A percentile compares a stretch with the other conserved stretches of the same genome.
Conservation (phyloP, 164 flowering plant genomes). For the Warburgia ugandensis region DNA sequence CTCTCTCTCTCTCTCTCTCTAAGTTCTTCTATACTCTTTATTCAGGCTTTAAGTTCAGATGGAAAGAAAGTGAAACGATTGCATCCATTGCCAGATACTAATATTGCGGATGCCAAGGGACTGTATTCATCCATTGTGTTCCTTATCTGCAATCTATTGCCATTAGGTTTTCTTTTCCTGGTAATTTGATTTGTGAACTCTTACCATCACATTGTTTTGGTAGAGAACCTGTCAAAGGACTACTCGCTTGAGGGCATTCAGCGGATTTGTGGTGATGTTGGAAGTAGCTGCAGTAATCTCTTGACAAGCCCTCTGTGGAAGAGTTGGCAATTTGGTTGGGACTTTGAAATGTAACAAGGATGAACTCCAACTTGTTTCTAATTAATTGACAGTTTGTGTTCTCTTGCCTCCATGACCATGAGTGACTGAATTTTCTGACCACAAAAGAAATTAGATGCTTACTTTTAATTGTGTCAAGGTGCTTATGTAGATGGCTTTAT, state of each 20-base stretch:
- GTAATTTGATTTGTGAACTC: conserved; percentile 28
- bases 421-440: too few species aligned
- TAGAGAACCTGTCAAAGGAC: conserved; percentile 79
- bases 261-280: conserved; percentile 58
- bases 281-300: too few species aligned
- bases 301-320: too few species aligned
- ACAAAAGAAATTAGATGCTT: too few species aligned
- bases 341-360: too few species aligned
- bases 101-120: conserved; percentile 57
- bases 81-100: conserved; percentile 45
- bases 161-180: neutral
- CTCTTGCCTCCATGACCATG: too few species aligned
- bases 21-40: neutral
- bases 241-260: conserved; percentile 53
- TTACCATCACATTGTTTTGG: conserved; percentile 70
- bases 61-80: conserved; percentile 73
- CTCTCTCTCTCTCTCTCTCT: too few species aligned
- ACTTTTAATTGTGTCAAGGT: too few species aligned
- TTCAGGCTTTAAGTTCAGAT: conserved; percentile 67
- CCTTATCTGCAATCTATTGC: neutral
- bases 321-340: too few species aligned
- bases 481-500: too few species aligned
- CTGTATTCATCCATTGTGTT: neutral
- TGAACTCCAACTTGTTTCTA: too few species aligned
- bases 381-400: too few species aligned